Base-by-base conservation (phyloP, 75 land plant species). In the Pseudotsuga menziesii region DNA sequence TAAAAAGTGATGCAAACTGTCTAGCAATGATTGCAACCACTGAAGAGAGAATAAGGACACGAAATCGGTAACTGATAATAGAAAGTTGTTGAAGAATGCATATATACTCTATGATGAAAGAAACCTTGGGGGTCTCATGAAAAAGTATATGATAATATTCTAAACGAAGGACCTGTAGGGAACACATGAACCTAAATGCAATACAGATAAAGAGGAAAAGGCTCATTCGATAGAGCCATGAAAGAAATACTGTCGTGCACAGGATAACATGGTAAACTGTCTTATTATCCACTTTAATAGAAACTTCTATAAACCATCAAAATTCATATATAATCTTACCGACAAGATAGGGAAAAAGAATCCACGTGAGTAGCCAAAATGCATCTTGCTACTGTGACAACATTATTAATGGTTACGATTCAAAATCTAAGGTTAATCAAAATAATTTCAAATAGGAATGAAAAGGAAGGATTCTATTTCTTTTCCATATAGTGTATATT, bases 261-360 rank as follows among this genome's bases (percentile, higher is more conserved):
- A 88, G 69, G 3, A 86, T 58, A 9, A 60, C 60, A 41, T 86
- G 78, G 74, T 84, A 82, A 12, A 83, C 17, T 12, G 58, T 73
- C 8, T 66, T 70, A 74, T 84, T 83, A 1, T 89, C 88, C 41
- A 93, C 76, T 16, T 80, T 48, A 5, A 75, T 58, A 12, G 83
- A 79, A 36, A 87, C 91, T 55, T 87, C 61, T 71, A 27, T 59
- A 79, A 85, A 92, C 98, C 98, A 95, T 96, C 96, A 91, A 17
- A 93, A 27, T 75, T 89, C 86, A 82, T 86, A 88, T 12, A 80
- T 84, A 36, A 73, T 20, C 75, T 89, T 88, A 1, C 76, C 76
- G 1, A 80, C 36, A 63, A 93, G 81, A 77, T 80, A 78, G 54
- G 94, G 92, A n/a, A 93, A 76, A 22, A 91, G 79, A 76, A 93